Conservation (phyloP, 2,329 filamentous ascomycete genomes). For the Fusarium sp. region DNA sequence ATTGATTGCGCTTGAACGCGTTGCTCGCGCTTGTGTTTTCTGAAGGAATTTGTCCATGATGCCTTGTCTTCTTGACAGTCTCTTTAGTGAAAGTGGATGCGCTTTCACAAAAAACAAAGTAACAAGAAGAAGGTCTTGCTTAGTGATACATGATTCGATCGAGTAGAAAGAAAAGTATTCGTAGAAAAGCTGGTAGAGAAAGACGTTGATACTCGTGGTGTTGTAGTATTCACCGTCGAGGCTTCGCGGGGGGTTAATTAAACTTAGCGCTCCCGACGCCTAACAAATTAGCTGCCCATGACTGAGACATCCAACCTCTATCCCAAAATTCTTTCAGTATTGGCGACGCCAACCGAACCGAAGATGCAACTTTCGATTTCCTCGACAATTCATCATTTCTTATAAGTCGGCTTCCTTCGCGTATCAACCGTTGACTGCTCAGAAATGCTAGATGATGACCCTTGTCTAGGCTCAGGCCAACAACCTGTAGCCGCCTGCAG, state of each 20-base stretch:
- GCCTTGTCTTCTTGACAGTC: background rate
- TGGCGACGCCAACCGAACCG: background rate
- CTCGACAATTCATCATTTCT: background rate
- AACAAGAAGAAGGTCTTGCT: background rate
- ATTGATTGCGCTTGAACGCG: conserved; percentile 33
- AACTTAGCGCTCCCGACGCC: background rate
- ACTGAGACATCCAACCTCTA: background rate
- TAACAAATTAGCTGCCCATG: background rate
- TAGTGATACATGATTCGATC: background rate
- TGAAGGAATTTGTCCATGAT: conserved; percentile 14
- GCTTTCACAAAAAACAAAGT: background rate
- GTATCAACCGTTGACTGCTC: background rate
- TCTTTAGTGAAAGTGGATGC: background rate
- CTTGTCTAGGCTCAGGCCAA: background rate
- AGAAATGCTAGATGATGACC: background rate
- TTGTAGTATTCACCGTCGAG: background rate
- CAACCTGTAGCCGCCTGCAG: background rate
- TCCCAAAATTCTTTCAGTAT: background rate
- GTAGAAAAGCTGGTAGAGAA: background rate
- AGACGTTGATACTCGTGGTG: background rate
- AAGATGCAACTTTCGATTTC: background rate
- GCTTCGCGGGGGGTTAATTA: background rate
- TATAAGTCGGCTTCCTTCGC: background rate
- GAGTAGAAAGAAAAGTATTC: too few species aligned
- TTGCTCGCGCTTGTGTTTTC: conserved; percentile 17